Evolutionary conservation across 2,329 filamentous ascomycete genomes (phyloP), one percentile per base, ranked within the genome.

Genomic region (Colletotrichum higginsianum): DNA sequence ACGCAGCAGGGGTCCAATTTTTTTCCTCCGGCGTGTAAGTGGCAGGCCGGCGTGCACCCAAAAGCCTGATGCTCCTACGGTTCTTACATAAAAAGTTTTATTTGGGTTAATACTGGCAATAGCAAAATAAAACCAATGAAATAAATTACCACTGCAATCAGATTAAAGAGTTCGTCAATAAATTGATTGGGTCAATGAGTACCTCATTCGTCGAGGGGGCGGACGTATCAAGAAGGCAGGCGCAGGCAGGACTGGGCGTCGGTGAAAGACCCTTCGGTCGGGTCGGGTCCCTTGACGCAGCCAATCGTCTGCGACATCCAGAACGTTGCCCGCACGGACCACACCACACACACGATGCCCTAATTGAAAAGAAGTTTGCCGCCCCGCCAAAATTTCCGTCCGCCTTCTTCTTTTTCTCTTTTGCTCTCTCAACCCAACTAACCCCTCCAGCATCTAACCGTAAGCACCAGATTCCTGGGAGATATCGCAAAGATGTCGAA

Each of bases 401-500:
- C 15, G 11, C 2, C 16, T 57, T 49, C 44, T 26, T 47, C 49
- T 21, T 46, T 47, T 58, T 26, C 42, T 49, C 18, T 46, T 47
- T 55, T 66, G 35, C 42, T 61, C 63, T 35, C 57, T 62, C 35
- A 52, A 49, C 58, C 70, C 70, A 57, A 62, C 46, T 30, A 67
- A 57, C 23, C 63, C 58, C 52, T 56, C 30, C 56, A 69, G 55
- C 73, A 73, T 67, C 69, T 71, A 74, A 35, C 60, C 73, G 71
- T 73, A 73, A 73, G 71, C 72, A 74, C 73, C 73, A 74, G 73
- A 73, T 74, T 67, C 57, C 73, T 74, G 73, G 73, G 73, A 74
- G 73, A 74, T 74, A 74, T 74, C 73, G 64, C 53, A 67, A 74
- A 74, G 73, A 74, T 74, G 73, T 74, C 73, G 73, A 74, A 95